Evolutionary conservation across 139 green algal species (phyloP).

Genomic region (Haematococcus sp.): DNA sequence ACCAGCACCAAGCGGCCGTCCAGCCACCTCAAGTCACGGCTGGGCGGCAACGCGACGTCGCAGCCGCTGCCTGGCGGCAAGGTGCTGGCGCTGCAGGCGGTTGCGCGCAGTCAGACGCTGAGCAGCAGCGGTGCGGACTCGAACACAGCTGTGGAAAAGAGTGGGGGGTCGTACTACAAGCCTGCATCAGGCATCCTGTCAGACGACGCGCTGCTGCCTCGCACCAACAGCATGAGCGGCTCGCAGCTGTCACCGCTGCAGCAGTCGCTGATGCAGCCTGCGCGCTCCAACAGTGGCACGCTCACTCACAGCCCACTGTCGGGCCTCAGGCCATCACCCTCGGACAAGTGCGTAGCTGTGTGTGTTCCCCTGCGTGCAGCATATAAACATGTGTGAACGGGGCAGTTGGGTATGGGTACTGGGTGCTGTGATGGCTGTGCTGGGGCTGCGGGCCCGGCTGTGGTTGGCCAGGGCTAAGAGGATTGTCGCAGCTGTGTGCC

Average conservation of each 20-base stretch:
- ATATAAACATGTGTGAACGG: neutral
- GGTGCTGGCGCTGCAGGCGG: neutral
- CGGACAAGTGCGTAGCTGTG: constrained; percentile 5
- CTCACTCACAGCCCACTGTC: neutral
- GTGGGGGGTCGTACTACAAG: constrained; percentile 10
- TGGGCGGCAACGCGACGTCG: neutral
- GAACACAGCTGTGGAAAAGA: constrained; percentile 9
- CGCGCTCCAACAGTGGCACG: too few relatives aligned
- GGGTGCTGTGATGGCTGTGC: too few relatives aligned
- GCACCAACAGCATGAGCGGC: constrained; percentile 11
- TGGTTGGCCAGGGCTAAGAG: too few relatives aligned
- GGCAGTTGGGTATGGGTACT: too few relatives aligned
- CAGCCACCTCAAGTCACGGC: neutral
- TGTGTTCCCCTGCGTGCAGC: neutral
- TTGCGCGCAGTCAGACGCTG: constrained; percentile 1
- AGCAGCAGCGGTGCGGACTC: neutral
- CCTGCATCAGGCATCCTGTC: constrained; percentile 20
- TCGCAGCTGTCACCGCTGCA: constrained; percentile 12
- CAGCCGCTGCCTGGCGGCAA: neutral
- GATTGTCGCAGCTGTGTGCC: too few relatives aligned
- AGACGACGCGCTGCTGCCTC: constrained; percentile 24
- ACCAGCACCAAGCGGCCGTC: neutral
- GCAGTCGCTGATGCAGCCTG: too few relatives aligned
- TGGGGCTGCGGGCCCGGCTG: too few relatives aligned
- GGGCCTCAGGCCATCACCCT: neutral